Base-by-base conservation (phyloP, 2,329 filamentous ascomycete genomes). In the Bipolaris zeicola region DNA sequence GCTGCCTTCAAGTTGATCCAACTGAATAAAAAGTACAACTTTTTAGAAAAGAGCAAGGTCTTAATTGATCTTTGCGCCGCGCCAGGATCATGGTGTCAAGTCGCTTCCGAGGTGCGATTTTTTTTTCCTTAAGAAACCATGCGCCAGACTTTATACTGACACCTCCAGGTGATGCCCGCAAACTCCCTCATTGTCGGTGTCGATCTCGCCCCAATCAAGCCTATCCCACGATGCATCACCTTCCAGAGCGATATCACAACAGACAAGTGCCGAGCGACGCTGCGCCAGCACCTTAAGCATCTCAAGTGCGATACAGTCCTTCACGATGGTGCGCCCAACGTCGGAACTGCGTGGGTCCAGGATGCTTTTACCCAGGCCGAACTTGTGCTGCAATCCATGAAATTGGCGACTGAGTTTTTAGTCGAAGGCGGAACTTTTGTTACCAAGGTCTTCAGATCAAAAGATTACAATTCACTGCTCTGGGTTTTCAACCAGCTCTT, bases 401-500 rank as follows among this genome's bases (percentile, higher is more conserved):
- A 96, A 76, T 81, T 99, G 55, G 95, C 95, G 3, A 96, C 92
- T 0, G 94, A 99, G 65, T 99, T 99, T 67, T 79, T 99, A 55
- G 84, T 87, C 13, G 70, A 71, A 37, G 70, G 93, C 43, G 95
- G 95, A 62, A 94, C 89, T 7, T 98, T 98, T 64, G 93, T 98
- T 42, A 98, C 94, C 53, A 99, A 99, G 79, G 91, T 99, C 41
- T 99, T 99, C 82, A 83, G 95, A 61, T 96, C 91, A 33, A 98
- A 97, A 74, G 94, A 99, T 74, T 98, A 96, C 81, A 97, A 97
- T 74, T 89, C 92, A 56, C 79, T 99, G 43, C 84, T 98, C 46
- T 99, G 95, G 95, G 93, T 98, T 33, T 92, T 98, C 81, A 96
- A 96, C 74, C 95, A 99, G 76, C 83, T 99, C 0, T 99, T 99